Conservation (phyloP, 108 stramenopile species). For the Fragilaria crotonensis region DNA sequence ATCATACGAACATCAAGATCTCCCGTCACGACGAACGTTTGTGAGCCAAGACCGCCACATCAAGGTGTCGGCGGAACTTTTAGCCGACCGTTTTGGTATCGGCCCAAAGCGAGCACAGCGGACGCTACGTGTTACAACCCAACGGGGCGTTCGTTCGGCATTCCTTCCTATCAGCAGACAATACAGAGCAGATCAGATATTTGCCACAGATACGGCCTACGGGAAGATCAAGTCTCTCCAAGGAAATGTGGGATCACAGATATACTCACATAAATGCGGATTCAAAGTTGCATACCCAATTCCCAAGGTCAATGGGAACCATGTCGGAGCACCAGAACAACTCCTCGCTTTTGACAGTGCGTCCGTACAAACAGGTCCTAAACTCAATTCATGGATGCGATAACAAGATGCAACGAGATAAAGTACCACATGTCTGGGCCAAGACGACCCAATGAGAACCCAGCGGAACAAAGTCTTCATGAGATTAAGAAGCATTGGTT, state of each 20-base stretch:
- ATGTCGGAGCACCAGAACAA: background rate
- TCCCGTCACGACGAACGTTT: background rate
- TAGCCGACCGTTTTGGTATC: conserved; percentile 18
- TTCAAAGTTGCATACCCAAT: background rate
- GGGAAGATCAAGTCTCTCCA: background rate
- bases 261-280: background rate
- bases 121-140: conserved; percentile 17
- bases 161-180: conserved; percentile 15
- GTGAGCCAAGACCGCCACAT: background rate
- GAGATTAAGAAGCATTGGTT: conserved; percentile 10
- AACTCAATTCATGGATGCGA: conserved; percentile 2
- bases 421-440: too few species aligned
- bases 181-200: conserved; percentile 17
- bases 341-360: conserved; percentile 1
- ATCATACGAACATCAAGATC: too few species aligned
- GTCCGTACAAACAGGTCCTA: conserved; percentile 3
- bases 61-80: too few species aligned
- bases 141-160: conserved; percentile 9
- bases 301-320: background rate
- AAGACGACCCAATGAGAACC: too few species aligned
- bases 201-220: conserved; percentile 11
- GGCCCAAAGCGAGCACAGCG: conserved; percentile 9
- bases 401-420: background rate
- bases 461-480: conserved; percentile 7
- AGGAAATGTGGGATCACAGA: conserved; percentile 5